These are phyloP conservation scores for Gentiana macrophylla DNA, from an alignment of 257 asterid genomes.

Conservation along the genomic window DNA sequence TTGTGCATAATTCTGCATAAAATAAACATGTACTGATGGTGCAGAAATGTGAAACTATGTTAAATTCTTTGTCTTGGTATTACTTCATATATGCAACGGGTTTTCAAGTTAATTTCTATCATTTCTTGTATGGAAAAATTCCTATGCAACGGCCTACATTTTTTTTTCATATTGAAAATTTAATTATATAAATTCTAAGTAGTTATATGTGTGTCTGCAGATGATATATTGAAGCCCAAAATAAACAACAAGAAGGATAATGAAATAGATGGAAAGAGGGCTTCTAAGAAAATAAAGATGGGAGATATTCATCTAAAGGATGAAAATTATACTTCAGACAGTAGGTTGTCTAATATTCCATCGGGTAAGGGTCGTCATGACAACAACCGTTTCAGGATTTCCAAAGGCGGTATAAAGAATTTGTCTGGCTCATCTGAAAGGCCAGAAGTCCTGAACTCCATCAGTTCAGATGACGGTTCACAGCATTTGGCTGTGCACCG, in stretches of 20 bases:
- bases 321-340: conserved; percentile 48
- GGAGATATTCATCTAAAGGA: conserved; percentile 39
- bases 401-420: conserved; percentile 29
- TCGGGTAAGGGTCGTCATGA: conserved; percentile 32
- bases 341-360: conserved; percentile 32
- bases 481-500: conserved; percentile 30
- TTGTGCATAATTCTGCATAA: too few relatives aligned
- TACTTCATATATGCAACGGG: too few relatives aligned
- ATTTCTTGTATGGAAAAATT: too few relatives aligned
- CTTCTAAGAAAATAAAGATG: conserved; percentile 56
- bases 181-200: too few relatives aligned
- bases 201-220: conserved; percentile 19
- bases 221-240: conserved; percentile 31
- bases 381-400: conserved; percentile 27
- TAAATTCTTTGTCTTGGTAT: too few relatives aligned
- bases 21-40: too few relatives aligned
- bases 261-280: conserved; percentile 46
- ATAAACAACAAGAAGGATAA: conserved; percentile 44
- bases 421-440: conserved; percentile 18
- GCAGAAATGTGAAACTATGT: too few relatives aligned
- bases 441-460: conserved; percentile 27
- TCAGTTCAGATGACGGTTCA: conserved; percentile 38
- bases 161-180: too few relatives aligned
- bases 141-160: too few relatives aligned
- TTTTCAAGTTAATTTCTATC: too few relatives aligned